A percentile compares a stretch with the other conserved stretches of the same genome.
Evolutionary conservation across 306 rosid genomes (phyloP).

Genomic region (Castanea mollissima): DNA sequence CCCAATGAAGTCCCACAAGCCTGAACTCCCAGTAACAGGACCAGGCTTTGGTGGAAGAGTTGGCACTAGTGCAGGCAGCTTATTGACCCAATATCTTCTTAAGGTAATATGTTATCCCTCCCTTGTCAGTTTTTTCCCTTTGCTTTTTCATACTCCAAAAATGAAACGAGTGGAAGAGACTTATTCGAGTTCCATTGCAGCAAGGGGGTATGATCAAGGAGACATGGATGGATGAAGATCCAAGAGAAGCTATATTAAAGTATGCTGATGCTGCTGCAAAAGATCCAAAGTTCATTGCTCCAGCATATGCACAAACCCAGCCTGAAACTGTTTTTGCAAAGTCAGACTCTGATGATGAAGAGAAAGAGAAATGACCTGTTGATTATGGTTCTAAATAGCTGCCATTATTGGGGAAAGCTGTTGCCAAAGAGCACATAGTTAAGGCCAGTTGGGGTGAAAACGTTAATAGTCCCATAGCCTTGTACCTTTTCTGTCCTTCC

Average conservation of each 20-base stretch:
- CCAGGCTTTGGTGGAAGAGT: constrained; percentile 98
- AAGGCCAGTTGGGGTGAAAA: background rate
- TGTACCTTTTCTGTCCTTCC: background rate
- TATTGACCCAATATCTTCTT: constrained; percentile 89
- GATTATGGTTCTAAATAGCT: constrained; percentile 10
- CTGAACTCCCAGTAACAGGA: constrained; percentile 90
- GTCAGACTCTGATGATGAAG: constrained; percentile 96
- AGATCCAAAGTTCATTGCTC: constrained; percentile 90
- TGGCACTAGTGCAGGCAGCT: constrained; percentile 88
- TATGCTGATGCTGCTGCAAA: constrained; percentile 84
- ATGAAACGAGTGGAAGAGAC: constrained; percentile 16
- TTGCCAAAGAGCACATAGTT: background rate
- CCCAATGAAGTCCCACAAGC: constrained; percentile 92
- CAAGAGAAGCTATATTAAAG: constrained; percentile 95
- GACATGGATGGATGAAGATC: constrained; percentile 99
- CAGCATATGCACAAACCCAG: constrained; percentile 93
- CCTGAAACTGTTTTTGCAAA: constrained; percentile 81
- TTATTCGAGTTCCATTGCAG: constrained; percentile 48
- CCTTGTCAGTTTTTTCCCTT: background rate
- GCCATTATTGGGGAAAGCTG: background rate
- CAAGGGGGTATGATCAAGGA: constrained; percentile 97
- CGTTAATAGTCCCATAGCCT: background rate
- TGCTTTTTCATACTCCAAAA: constrained; percentile 6
- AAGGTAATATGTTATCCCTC: constrained; percentile 45
- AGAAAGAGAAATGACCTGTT: constrained; percentile 64